Conservation (phyloP, 805 yeast species). For the Kodamaea sagamina region DNA sequence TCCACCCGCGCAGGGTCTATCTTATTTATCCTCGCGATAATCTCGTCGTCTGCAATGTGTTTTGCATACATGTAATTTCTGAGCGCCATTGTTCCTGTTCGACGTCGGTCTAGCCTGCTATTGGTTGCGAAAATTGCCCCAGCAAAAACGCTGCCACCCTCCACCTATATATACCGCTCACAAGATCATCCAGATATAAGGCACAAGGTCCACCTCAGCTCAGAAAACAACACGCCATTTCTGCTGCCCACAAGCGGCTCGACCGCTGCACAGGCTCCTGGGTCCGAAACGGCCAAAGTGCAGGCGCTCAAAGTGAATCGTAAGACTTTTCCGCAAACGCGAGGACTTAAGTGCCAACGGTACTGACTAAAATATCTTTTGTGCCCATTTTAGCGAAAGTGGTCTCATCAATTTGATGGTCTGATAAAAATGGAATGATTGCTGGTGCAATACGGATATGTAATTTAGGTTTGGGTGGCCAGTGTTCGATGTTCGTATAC, state of each 20-base stretch:
- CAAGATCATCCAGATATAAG: slow-evolving; percentile 4
- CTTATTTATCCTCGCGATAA: slow-evolving; percentile 17
- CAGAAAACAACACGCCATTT: slow-evolving; percentile 3
- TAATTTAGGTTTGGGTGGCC: too few relatives aligned
- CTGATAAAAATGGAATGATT: too few relatives aligned
- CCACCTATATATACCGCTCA: slow-evolving; percentile 3
- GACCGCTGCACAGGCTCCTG: background rate
- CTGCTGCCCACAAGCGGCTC: slow-evolving; percentile 1
- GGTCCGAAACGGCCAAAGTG: background rate
- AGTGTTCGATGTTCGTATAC: too few relatives aligned
- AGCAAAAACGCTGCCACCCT: background rate
- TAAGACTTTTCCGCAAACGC: background rate
- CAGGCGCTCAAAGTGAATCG: background rate
- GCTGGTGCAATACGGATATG: too few relatives aligned
- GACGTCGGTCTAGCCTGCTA: slow-evolving; percentile 9
- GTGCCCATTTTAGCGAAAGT: too few relatives aligned
- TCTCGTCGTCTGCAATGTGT: slow-evolving; percentile 26
- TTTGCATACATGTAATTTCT: slow-evolving; percentile 45
- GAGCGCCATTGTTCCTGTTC: slow-evolving; percentile 33
- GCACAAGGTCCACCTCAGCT: background rate
- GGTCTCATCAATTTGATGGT: too few relatives aligned
- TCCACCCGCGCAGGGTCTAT: slow-evolving; percentile 7
- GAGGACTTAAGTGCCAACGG: too few relatives aligned
- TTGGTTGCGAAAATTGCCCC: slow-evolving; percentile 8
- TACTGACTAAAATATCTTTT: too few relatives aligned